Conservation (phyloP, 768 basidiomycete species). For the Serendipita sp. region DNA sequence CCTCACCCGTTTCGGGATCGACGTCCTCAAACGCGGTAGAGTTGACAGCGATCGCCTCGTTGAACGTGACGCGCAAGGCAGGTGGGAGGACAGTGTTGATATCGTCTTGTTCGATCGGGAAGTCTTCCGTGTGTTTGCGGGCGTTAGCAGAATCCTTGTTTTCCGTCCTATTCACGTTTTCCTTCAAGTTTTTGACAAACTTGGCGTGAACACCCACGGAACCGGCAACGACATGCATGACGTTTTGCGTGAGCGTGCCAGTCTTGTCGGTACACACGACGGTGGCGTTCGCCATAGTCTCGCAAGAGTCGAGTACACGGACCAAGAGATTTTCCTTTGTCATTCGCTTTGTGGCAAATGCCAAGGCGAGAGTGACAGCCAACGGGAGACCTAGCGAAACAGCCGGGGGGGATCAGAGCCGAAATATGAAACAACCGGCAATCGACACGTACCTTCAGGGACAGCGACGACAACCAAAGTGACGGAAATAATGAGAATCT, state of each 20-base stretch:
- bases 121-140: constrained; percentile 48
- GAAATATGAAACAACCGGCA: not conserved
- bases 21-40: constrained; percentile 87
- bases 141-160: constrained; percentile 30
- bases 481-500: constrained; percentile 88
- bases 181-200: constrained; percentile 65
- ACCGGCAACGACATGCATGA: constrained; percentile 92
- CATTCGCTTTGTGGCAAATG: constrained; percentile 98
- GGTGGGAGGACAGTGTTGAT: constrained; percentile 50
- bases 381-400: constrained; percentile 57
- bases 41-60: constrained; percentile 77
- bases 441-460: constrained; percentile 42
- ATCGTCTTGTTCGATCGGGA: constrained; percentile 65
- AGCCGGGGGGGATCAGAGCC: constrained; percentile 4
- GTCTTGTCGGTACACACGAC: constrained; percentile 95
- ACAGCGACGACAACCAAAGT: constrained; percentile 81
- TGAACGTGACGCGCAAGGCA: constrained; percentile 49
- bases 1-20: constrained; percentile 41
- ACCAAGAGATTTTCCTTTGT: constrained; percentile 87
- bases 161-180: constrained; percentile 57
- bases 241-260: constrained; percentile 88
- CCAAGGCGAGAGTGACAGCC: constrained; percentile 88
- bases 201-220: constrained; percentile 89
- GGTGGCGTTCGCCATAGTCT: constrained; percentile 97
- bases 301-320: constrained; percentile 88